Evolutionary conservation across 352 stramenopile species (phyloP).

Genomic region (Phytophthora podocarpi): DNA sequence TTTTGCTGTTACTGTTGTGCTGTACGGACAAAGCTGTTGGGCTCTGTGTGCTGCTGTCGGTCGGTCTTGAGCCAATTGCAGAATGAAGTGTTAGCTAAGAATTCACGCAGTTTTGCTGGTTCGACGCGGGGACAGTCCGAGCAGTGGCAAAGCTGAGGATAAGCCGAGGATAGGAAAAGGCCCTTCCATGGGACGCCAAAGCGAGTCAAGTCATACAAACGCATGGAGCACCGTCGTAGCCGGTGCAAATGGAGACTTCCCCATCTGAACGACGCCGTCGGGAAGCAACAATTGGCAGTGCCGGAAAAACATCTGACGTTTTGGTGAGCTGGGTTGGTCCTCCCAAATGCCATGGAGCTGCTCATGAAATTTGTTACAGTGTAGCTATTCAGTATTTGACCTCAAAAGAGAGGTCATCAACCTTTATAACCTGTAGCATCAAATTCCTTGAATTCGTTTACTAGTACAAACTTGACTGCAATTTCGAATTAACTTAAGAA

Average conservation of each 20-base stretch:
- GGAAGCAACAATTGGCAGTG: conserved; percentile 14
- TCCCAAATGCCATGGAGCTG: conserved; percentile 10
- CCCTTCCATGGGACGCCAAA: conserved; percentile 22
- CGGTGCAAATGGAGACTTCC: conserved; percentile 21
- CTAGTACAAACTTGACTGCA: no score
- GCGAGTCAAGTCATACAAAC: conserved; percentile 28
- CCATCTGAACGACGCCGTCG: conserved; percentile 19
- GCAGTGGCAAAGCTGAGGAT: conserved; percentile 35
- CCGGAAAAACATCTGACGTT: conserved; percentile 14
- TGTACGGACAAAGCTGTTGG: conserved; percentile 25
- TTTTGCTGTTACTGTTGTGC: conserved; percentile 20
- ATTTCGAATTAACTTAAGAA: no score
- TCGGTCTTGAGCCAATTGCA: no score
- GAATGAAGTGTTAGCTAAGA: no score
- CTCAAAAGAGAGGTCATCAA: no score
- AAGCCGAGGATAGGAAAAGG: conserved; percentile 32
- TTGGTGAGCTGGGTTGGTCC: conserved; percentile 7
- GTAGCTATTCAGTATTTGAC: no score
- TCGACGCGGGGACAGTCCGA: conserved; percentile 11
- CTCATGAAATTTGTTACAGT: conserved; percentile 11
- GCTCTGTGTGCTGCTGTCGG: conserved; percentile 23
- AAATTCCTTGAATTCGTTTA: no score
- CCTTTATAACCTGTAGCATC: no score
- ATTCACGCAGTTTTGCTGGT: no score
- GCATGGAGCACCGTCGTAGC: conserved; percentile 26